Base-by-base conservation (phyloP, 495 filamentous ascomycete genomes). In the Aspergillus carlsbadensis region DNA sequence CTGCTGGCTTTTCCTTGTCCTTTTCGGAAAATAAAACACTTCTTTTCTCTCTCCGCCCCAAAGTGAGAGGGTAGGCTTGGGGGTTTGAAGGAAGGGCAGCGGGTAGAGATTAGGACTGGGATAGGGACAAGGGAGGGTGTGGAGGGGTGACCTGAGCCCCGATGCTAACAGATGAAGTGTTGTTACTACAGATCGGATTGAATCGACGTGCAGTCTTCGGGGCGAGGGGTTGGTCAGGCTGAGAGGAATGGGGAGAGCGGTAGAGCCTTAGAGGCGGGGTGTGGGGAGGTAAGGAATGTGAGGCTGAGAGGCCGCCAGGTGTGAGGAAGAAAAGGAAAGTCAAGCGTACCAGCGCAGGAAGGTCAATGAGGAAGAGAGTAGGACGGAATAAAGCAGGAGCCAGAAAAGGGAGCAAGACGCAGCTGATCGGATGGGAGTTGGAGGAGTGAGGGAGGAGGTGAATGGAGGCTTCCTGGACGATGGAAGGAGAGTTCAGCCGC, bases 301-400 rank as follows among this genome's bases (percentile, higher is more conserved):
- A 58, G 50, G 50, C 24, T 49, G 44, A 37, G 39, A 18, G 52
- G 40, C 40, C 47, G 53, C 54, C 44, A 59, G 13, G 22, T 48
- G 20, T 40, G 39, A 44, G 31, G 41, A 40, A 47, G 24, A 56
- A 41, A 43, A 62, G 50, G 49, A 52, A 42, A 51, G 14, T 50
- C 18, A 46, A 61, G 55, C 60, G 55, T 62, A 62, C 60, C 60
- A 62, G 60, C 55, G 54, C 59, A 50, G 45, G 39, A 7, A 24
- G 40, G 36, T 50, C 47, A 26, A 39, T n/a, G 18, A 50, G 40
- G 15, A 34, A 42, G 41, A 37, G 47, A 15, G 10, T 39, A 17
- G 49, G n/a, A 22, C 21, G 22, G 15, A 20, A 51, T 24, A 31
- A 21, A 31, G 24, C 17, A 51, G 36, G 15, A 48, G 44, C 31